Evolutionary conservation across 257 asterid genomes (phyloP), one percentile per base, ranked within the genome.

Genomic region (Mitragyna speciosa): DNA sequence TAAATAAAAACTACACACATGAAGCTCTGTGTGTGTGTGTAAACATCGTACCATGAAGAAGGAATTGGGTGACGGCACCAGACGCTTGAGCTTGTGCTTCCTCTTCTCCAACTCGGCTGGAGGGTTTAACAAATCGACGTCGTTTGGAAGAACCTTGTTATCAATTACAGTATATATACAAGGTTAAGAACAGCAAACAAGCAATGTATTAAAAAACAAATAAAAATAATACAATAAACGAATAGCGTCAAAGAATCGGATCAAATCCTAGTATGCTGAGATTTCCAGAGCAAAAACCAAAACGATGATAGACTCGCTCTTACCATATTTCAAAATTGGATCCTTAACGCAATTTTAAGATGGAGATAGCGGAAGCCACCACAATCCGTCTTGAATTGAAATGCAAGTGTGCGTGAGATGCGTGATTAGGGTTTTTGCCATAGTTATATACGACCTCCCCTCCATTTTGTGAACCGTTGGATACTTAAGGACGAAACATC

Each of bases 31-130:
- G 41, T 4, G 4, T 36, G 41, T 36, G 41, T 36, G 41, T 1
- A 36, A 24, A 47, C 2, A 59, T 33, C 6, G 24, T 65, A 88
- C 92, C 92, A 90, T 88, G 83, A 85, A 88, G 78, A 88, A 90
- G 3, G 91, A 89, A 69, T 88, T 85, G 2, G 90, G 89, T 10
- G 91, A 89, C 10, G 88, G 88, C 12, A 89, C 91, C 17, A 89
- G 86, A n/a, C 90, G 92, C 90, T 90, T 91, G 71, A 90, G 93
- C 88, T 91, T 91, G 85, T 91, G 94, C 91, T 91, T 91, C 86
- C 87, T 91, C 89, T 91, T 90, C 87, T 91, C 96, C 56, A 89
- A 83, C 77, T 92, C 92, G 48, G 91, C 89, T 67, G 93, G 90
- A 8, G 97, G 95, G 85, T 92, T 89, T 70, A 90, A 87, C 90